phyloP scores from a whole-genome alignment of 768 basidiomycete genomes.

The Macrolepiota fuliginosa region DNA sequence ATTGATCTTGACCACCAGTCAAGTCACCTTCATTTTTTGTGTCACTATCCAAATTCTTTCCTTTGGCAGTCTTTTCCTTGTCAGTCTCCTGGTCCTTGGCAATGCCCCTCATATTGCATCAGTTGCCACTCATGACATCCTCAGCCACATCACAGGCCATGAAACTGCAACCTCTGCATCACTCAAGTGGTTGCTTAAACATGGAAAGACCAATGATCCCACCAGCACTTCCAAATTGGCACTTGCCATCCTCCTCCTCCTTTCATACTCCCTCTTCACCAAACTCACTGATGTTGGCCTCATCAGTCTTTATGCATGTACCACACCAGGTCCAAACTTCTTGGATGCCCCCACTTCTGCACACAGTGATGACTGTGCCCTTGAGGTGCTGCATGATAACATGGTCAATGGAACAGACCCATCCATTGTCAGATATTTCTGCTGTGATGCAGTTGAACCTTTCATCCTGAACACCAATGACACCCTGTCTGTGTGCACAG shows the following conservation, averaged over 20 bases:
- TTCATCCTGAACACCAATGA: slow-evolving; percentile 9
- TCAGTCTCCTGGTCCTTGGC: slow-evolving; percentile 19
- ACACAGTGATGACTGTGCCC: slow-evolving; percentile 13
- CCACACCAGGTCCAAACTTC: slow-evolving; percentile 14
- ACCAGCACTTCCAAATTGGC: slow-evolving; percentile 12
- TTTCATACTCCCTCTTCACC: slow-evolving; percentile 10
- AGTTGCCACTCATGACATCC: slow-evolving; percentile 20
- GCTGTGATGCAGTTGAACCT: not conserved
- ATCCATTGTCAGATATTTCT: not conserved
- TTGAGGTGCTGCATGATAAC: not conserved
- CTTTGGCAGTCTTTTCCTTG: slow-evolving; percentile 18
- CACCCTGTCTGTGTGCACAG: slow-evolving; percentile 15
- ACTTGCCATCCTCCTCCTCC: slow-evolving; percentile 17
- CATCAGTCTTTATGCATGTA: not conserved
- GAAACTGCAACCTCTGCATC: slow-evolving; percentile 14
- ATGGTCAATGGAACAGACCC: not conserved
- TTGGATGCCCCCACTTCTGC: slow-evolving; percentile 20
- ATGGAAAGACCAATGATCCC: slow-evolving; percentile 16
- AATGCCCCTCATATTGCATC: slow-evolving; percentile 20
- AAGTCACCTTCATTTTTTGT: slow-evolving; percentile 23
- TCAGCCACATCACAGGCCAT: slow-evolving; percentile 20
- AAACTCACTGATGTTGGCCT: not conserved
- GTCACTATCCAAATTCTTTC: slow-evolving; percentile 23
- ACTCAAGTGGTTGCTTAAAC: slow-evolving; percentile 19
- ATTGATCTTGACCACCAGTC: slow-evolving; percentile 17